Evolutionary conservation across 2,329 filamentous ascomycete genomes (phyloP), one percentile per base, ranked within the genome.

Genomic region (Aspergillus puulaauensis): DNA sequence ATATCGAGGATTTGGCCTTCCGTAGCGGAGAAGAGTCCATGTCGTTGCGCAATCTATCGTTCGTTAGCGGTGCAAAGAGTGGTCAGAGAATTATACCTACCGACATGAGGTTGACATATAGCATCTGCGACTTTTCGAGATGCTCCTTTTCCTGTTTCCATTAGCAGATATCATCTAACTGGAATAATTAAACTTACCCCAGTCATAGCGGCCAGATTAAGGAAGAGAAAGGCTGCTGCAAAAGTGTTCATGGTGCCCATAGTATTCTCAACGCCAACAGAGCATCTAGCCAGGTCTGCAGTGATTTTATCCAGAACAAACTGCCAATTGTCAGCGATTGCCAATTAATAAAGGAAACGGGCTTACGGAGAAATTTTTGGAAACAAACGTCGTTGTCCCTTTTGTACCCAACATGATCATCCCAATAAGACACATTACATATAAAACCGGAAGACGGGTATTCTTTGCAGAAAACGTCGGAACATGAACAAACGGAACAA

Each of bases 371-470:
- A 81, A 82, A 53, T 78, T 80, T 39, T 72, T 73, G 6, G 74
- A 74, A 8, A 82, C 79, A 64, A 83, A 83, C 31, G 73, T 77
- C 0, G 78, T 77, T 11, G 80, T 79, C 11, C 80, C 80, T 45
- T 79, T 80, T 1, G 80, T 83, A 8, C 79, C 80, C 40, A 83
- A 65, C 51, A 82, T 77, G 50, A 79, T 79, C 64, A 83, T 73
- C 4, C 81, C 81, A 35, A 83, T 80, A 14, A 83, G 73, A 62
- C 79, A 82, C 79, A 83, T 83, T 21, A 76, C 76, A 48, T 82
- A 78, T 1, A 83, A 67, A 17, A 83, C 66, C 9, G 80, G 74
- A 21, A 73, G 70, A 19, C 76, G 75, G 4, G 79, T 77, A 44
- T 77, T 77, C 51, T 78, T 80, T 1, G 80, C 79, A 14, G 76